phyloP scores from a whole-genome alignment of 805 yeast genomes.

The Zygosaccharomyces pseudorouxii region DNA sequence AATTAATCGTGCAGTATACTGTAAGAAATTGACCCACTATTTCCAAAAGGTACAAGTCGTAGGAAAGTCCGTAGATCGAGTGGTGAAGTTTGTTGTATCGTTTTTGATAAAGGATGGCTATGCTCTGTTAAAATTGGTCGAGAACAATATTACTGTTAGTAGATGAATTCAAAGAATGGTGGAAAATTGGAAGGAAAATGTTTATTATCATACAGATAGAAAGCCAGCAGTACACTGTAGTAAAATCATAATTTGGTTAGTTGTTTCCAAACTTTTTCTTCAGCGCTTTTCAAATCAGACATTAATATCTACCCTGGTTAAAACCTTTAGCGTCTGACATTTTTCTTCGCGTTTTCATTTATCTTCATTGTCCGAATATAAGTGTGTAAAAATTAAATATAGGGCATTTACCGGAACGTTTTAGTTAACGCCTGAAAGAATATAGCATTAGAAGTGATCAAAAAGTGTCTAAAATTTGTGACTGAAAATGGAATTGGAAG shows the following conservation, averaged over 20 bases:
- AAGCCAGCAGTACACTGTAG: constrained; percentile 11
- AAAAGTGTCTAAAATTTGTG: background rate
- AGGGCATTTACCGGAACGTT: constrained; percentile 1
- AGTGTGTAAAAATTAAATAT: background rate
- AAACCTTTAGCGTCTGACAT: background rate
- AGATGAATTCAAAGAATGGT: background rate
- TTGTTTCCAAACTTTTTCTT: background rate
- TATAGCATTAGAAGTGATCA: background rate
- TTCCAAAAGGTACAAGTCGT: constrained; percentile 30
- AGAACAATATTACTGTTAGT: background rate
- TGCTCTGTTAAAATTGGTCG: constrained; percentile 5
- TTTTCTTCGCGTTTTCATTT: background rate
- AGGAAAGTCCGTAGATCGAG: constrained; percentile 39
- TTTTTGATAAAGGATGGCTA: constrained; percentile 24
- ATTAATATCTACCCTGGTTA: background rate
- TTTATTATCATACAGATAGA: constrained; percentile 10
- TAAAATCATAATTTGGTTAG: constrained; percentile 5
- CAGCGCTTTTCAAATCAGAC: background rate
- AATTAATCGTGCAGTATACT: constrained; percentile 26
- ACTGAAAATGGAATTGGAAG: constrained; percentile 12
- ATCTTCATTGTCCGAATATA: background rate
- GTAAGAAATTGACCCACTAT: constrained; percentile 13
- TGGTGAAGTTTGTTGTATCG: constrained; percentile 27
- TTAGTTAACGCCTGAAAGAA: background rate
- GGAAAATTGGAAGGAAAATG: background rate